phyloP scores from a whole-genome alignment of 129 eudicot species.

The Oenanthe sinensis region DNA sequence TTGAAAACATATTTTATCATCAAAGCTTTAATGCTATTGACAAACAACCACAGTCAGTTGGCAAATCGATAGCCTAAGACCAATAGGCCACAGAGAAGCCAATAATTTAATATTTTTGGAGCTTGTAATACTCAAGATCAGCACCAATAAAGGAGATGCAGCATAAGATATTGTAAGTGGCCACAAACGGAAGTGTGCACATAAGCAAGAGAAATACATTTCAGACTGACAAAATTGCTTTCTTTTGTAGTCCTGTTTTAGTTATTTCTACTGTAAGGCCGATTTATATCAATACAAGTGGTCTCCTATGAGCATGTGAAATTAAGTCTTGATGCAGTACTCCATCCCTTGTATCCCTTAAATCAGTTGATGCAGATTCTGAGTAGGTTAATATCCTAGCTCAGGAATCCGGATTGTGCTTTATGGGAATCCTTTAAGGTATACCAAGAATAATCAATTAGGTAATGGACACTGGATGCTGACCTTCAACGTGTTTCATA shows the following conservation, averaged over 20 bases:
- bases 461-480: not conserved
- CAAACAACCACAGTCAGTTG: not conserved
- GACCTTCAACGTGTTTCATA: not conserved
- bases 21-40: not conserved
- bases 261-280: not conserved
- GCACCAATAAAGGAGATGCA: not conserved
- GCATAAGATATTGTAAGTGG: not conserved
- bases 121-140: not conserved
- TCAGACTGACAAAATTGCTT: not conserved
- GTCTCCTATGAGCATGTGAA: not conserved
- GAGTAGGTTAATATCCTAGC: too few species aligned
- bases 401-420: not conserved
- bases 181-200: not conserved
- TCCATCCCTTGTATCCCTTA: not conserved
- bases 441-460: not conserved
- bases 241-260: not conserved
- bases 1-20: not conserved
- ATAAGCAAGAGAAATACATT: not conserved
- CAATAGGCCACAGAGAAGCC: not conserved
- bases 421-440: not conserved
- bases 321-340: not conserved
- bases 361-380: not conserved
- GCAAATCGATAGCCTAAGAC: not conserved
- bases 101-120: not conserved
- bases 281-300: not conserved